Base-by-base conservation (phyloP, 495 filamentous ascomycete species). In the Aspergillus ellipticus region DNA sequence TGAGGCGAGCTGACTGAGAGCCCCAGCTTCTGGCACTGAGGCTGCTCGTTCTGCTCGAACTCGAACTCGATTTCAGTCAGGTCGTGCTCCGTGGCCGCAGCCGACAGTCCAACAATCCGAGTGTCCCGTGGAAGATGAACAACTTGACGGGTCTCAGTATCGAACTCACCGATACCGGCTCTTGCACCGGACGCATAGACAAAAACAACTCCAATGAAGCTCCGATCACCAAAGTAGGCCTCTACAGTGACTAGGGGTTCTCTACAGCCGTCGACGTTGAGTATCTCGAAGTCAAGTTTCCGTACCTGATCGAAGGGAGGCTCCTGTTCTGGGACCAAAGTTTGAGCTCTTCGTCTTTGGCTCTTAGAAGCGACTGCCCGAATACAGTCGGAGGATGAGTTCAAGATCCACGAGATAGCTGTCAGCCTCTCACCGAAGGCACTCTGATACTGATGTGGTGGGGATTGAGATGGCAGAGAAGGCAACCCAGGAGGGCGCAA, bases 281-380 rank as follows among this genome's bases (percentile, higher is more conserved):
- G 20, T n/a, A 1, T 54, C 24, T 54, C 54, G 42, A 61, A 61
- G 45, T 61, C 53, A 15, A 61, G 49, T 45, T 57, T 56, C 35
- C 37, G 54, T 17, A 57, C 35, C 31, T 56, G 49, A 28, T 61
- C 54, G 19, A 56, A 57, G 22, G 57, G 53, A 21, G 52, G 37
- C 11, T 47, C 4, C 42, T 39, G 37, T 42, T 53, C 42, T n/a
- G 48, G 57, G 29, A 56, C 1, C 19, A 55, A 45, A 6, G 55
- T 48, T 20, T 26, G 53, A 1, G 37, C 17, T 48, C 11, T 41
- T 15, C n/a, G 42, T n/a, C n/a, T 39, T 33, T 45, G 1, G n/a
- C 8, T 54, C 29, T 17, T 15, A 19, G 57, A 52, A 35, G 53
- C 33, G 35, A 60, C 49, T 54, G 42, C 58, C 6, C 49, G 58